Evolutionary conservation across 768 basidiomycete genomes (phyloP).

Genomic region (Favolaschia claudopus): DNA sequence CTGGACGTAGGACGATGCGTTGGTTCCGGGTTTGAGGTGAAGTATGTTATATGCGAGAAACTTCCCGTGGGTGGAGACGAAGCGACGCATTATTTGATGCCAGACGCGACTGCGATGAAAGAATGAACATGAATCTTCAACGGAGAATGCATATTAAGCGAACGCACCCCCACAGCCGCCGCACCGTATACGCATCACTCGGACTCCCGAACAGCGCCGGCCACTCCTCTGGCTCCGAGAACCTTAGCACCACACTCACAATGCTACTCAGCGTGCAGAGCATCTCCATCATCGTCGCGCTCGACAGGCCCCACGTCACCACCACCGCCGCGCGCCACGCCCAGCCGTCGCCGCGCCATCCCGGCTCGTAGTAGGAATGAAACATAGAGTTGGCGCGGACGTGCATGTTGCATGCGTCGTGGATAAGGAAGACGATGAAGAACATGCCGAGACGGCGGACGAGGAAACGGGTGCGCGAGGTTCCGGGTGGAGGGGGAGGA

Average conservation of each 20-base stretch:
- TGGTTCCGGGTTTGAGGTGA: conserved; percentile 32
- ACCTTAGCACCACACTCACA: conserved; percentile 31
- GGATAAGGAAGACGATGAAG: conserved; percentile 22
- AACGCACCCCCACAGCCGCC: conserved; percentile 50
- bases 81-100: conserved; percentile 27
- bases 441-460: conserved; percentile 24
- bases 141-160: background rate
- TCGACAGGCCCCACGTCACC: conserved; percentile 6
- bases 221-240: conserved; percentile 47
- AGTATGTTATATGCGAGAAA: conserved; percentile 33
- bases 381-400: conserved; percentile 28
- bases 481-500: conserved; percentile 22
- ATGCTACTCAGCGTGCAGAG: conserved; percentile 30
- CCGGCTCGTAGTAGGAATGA: conserved; percentile 16
- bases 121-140: background rate
- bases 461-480: conserved; percentile 30
- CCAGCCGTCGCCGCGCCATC: conserved; percentile 13
- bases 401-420: conserved; percentile 30
- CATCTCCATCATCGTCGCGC: background rate
- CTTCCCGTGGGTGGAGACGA: conserved; percentile 35
- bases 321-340: conserved; percentile 21
- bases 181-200: conserved; percentile 45
- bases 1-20: conserved; percentile 37
- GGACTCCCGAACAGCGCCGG: conserved; percentile 43
- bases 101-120: conserved; percentile 8